Evolutionary conservation across 2,329 filamentous ascomycete genomes (phyloP), one percentile per base, ranked within the genome.

Genomic region (Pseudogymnoascus sp.): DNA sequence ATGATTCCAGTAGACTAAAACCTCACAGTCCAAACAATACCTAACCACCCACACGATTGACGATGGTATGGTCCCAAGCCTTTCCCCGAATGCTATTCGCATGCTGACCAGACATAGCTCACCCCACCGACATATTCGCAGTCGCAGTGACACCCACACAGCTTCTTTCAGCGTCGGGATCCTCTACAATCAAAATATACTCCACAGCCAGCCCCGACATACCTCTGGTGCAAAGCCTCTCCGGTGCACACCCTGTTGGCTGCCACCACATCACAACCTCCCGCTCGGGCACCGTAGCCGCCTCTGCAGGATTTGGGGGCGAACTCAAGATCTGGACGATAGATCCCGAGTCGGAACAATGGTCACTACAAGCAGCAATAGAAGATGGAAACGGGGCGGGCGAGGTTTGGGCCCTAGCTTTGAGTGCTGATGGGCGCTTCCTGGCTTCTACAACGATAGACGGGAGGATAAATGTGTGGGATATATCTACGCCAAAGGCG

Each of bases 21-120:
- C 7, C 45, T n/a, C 63, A 1, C 64, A 97, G 95, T 99, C 95
- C 62, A 97, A 97, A 80, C 95, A 97, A 88, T 99, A 97, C 75
- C 84, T 99, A 66, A 96, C 93, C 71, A 89, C 89, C 68, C 91
- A 96, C 76, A 93, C 92, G 45, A 85, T 96, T 75, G 90, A 96
- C 74, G 85, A 92, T 80, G 92, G 91, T 91, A 75, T 74, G 80
- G 72, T 45, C n/a, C 60, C 49, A 63, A 64, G 60, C 59, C 65
- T 63, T 63, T 66, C 65, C 64, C 63, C 62, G 65, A 63, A 9
- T 41, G 61, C 41, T 28, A 45, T 31, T 23, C 25, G 31, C 45
- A 61, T 64, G 63, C 68, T 70, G 72, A 68, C 73, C 70, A 60
- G 60, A 23, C 40, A 37, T 71, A 95, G 91, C 90, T 66, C 92